Conservation (phyloP, 495 filamentous ascomycete genomes). For the Aspergillus olivimuriae region DNA sequence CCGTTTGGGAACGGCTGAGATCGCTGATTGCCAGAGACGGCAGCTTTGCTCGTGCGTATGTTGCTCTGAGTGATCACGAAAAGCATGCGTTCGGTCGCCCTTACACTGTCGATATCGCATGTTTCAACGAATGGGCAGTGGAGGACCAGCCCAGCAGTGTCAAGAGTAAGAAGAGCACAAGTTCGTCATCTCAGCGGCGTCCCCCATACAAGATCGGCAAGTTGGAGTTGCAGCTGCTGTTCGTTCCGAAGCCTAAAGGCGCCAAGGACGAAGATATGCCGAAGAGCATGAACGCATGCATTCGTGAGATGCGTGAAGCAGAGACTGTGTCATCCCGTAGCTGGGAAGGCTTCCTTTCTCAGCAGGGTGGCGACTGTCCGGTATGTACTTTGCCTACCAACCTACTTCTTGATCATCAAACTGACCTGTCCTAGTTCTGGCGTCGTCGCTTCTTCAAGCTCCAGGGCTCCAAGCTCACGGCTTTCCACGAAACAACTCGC, state of each 20-base stretch:
- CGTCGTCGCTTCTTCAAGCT: slow-evolving; percentile 96
- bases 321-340: slow-evolving; percentile 63
- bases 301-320: slow-evolving; percentile 85
- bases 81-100: slow-evolving; percentile 76
- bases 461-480: slow-evolving; percentile 81
- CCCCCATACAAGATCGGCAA: slow-evolving; percentile 95
- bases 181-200: slow-evolving; percentile 54
- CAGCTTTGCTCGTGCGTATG: slow-evolving; percentile 87
- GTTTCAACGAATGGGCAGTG: slow-evolving; percentile 97
- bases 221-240: slow-evolving; percentile 85
- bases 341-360: slow-evolving; percentile 85
- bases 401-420: slow-evolving; percentile 2
- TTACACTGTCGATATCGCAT: slow-evolving; percentile 78
- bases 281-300: slow-evolving; percentile 94
- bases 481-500: slow-evolving; percentile 90
- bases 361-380: slow-evolving; percentile 95
- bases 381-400: slow-evolving; percentile 55
- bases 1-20: slow-evolving; percentile 75
- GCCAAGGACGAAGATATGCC: slow-evolving; percentile 94
- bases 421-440: slow-evolving; percentile 66
- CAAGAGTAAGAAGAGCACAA: slow-evolving; percentile 78
- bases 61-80: slow-evolving; percentile 90
- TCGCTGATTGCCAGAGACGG: slow-evolving; percentile 83
- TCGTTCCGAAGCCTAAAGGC: slow-evolving; percentile 86
- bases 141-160: slow-evolving; percentile 76